Evolutionary conservation across 768 basidiomycete genomes (phyloP).

Genomic region (Hericium rajendrae): DNA sequence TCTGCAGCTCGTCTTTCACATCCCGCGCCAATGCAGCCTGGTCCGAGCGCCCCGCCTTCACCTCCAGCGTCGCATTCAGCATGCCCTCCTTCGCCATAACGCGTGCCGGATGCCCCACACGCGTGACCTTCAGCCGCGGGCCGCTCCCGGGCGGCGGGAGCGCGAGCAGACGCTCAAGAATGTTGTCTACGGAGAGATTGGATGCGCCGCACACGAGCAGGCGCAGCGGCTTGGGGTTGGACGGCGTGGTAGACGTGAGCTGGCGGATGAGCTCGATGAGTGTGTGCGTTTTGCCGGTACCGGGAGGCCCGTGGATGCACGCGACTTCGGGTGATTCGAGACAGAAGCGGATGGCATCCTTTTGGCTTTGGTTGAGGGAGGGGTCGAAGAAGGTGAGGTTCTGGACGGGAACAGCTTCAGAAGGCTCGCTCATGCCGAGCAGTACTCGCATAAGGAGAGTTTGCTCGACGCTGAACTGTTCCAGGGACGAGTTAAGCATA

Average conservation of each 20-base stretch:
- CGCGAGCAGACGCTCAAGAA: conserved; percentile 74
- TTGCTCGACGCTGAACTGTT: conserved; percentile 23
- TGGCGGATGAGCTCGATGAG: conserved; percentile 91
- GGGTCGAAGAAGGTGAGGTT: conserved; percentile 63
- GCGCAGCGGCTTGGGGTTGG: conserved; percentile 43
- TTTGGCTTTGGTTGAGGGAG: conserved; percentile 75
- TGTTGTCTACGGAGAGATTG: conserved; percentile 93
- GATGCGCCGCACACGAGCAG: conserved; percentile 89
- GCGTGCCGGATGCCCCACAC: conserved; percentile 94
- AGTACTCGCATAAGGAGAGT: conserved; percentile 57
- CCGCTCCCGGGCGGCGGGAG: conserved; percentile 43
- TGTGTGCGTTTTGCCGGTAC: conserved; percentile 96
- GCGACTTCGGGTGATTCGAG: conserved; percentile 74
- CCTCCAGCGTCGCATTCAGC: conserved; percentile 60
- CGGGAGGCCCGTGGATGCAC: conserved; percentile 97
- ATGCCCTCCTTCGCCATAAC: conserved; percentile 67
- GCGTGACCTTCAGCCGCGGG: conserved; percentile 53
- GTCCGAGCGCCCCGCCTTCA: conserved; percentile 64
- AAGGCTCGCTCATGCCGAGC: conserved; percentile 50
- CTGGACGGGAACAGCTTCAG: conserved; percentile 26
- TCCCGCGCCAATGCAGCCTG: conserved; percentile 82
- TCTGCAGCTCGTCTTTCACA: conserved; percentile 79
- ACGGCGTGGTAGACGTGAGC: conserved; percentile 39
- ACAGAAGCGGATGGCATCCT: conserved; percentile 75
- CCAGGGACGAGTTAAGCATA: neutral